Percentiles rank a stretch among this genome's conserved stretches.
These are phyloP conservation scores for Begonia peltatifolia DNA, from an alignment of 306 rosid species.

Conservation along the genomic window DNA sequence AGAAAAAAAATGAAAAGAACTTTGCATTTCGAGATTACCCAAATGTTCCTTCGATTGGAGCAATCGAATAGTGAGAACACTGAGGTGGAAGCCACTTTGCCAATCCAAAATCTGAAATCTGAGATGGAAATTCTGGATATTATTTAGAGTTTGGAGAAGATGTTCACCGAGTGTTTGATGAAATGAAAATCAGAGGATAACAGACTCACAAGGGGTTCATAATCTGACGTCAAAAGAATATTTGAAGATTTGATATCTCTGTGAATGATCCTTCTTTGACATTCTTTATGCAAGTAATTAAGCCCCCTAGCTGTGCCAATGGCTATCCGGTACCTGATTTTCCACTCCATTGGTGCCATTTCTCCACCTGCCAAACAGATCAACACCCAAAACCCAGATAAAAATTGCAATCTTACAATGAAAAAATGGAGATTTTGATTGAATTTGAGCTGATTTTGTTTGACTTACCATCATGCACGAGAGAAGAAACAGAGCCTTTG, in stretches of 20 bases:
- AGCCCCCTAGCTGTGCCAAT: conserved; percentile 81
- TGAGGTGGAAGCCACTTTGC: conserved; percentile 98
- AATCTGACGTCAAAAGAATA: conserved; percentile 51
- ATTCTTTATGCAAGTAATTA: conserved; percentile 69
- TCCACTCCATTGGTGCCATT: conserved; percentile 65
- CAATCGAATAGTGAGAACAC: conserved; percentile 93
- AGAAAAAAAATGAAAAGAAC: background rate
- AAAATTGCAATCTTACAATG: background rate
- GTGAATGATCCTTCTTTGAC: conserved; percentile 91
- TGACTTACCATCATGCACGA: conserved; percentile 47
- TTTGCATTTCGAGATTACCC: conserved; percentile 26
- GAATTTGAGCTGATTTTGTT: conserved; percentile 2
- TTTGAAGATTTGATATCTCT: conserved; percentile 80
- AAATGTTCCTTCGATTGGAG: conserved; percentile 96
- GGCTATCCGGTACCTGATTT: conserved; percentile 64
- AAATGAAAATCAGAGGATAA: background rate
- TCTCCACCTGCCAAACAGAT: conserved; percentile 33
- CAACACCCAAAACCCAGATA: background rate
- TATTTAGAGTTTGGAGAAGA: no score
- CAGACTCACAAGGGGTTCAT: conserved; percentile 67
- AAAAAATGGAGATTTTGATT: background rate
- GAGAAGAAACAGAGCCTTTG: conserved; percentile 70
- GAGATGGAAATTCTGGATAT: background rate
- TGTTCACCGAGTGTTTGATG: background rate
- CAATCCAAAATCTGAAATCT: conserved; percentile 96